Conservation (phyloP, 176 grass and related monocot species). For the Paspalum vaginatum region DNA sequence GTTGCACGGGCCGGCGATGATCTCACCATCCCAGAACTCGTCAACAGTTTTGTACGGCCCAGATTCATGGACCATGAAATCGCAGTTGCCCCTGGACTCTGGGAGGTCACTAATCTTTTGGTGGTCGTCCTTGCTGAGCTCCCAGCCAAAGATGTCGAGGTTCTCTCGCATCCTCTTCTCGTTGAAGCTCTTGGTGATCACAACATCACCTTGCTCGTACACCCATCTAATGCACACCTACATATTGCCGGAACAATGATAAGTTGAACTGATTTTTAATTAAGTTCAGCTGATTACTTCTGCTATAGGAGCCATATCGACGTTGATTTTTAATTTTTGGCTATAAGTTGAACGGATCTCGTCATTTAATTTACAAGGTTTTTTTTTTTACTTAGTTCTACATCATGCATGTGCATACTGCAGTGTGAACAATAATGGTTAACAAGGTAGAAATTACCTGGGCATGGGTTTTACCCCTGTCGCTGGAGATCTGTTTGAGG, state of each 20-base stretch:
- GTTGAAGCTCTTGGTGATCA: slow-evolving; percentile 51
- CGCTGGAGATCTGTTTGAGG: slow-evolving; percentile 45
- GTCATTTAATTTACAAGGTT: too few species aligned
- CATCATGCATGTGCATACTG: too few species aligned
- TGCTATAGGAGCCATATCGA: too few species aligned
- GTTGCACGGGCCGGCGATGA: neutral
- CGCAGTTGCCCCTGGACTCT: neutral
- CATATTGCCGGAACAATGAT: too few species aligned
- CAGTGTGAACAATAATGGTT: too few species aligned
- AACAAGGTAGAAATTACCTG: slow-evolving; percentile 32
- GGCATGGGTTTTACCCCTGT: slow-evolving; percentile 41
- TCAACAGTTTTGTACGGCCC: slow-evolving; percentile 34
- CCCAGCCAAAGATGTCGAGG: slow-evolving; percentile 56
- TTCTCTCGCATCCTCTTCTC: slow-evolving; percentile 48
- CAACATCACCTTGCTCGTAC: slow-evolving; percentile 30
- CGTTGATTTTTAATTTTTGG: too few species aligned
- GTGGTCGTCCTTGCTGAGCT: slow-evolving; percentile 27
- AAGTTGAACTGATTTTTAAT: too few species aligned
- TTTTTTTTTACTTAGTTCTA: too few species aligned
- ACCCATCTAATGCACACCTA: slow-evolving; percentile 54
- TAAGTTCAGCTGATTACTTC: too few species aligned
- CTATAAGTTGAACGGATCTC: too few species aligned
- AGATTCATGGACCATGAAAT: slow-evolving; percentile 9
- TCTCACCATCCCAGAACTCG: slow-evolving; percentile 53
- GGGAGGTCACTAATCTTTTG: slow-evolving; percentile 24